Conservation (phyloP, 129 eudicot genomes). For the Tagetes patula region DNA sequence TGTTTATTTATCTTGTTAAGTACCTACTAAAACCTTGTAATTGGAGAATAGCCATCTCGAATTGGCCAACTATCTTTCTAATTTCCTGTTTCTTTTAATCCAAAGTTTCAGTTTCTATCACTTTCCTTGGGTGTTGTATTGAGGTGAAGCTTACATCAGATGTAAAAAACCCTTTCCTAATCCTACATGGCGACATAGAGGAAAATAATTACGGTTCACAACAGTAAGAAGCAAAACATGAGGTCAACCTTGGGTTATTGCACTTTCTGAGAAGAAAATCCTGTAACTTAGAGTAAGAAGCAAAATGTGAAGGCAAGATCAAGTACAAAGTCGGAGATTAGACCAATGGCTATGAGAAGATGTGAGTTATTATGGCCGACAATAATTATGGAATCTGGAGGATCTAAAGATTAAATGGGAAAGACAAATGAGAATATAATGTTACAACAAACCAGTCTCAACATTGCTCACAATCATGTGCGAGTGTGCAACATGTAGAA, state of each 20-base stretch:
- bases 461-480: neutral
- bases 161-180: neutral
- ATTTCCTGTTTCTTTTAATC: too few relatives aligned
- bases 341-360: neutral
- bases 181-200: neutral
- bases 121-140: neutral
- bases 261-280: neutral
- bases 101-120: too few relatives aligned
- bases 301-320: neutral
- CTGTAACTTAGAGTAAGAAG: neutral
- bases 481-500: neutral
- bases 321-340: neutral
- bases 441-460: neutral
- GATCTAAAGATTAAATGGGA: neutral
- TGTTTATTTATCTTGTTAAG: too few relatives aligned
- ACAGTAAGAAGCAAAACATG: neutral
- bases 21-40: too few relatives aligned
- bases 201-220: neutral
- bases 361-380: neutral
- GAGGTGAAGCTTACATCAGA: neutral
- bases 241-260: neutral
- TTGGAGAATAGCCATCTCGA: too few relatives aligned
- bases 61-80: too few relatives aligned
- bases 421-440: neutral
- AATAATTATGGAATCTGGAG: neutral